Conservation (phyloP, 768 basidiomycete genomes). For the Lentinus brumalis region DNA sequence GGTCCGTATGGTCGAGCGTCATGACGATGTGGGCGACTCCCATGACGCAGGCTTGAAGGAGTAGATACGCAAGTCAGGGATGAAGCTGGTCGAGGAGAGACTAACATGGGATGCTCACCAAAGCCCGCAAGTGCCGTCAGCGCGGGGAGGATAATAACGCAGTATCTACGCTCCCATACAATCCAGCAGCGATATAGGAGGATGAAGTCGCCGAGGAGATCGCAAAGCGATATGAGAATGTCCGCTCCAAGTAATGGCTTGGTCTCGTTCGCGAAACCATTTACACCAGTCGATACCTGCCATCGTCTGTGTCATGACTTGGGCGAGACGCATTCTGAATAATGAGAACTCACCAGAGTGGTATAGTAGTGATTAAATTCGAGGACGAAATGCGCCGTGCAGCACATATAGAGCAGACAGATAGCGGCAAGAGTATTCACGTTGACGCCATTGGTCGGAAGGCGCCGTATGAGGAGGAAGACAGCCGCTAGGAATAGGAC, state of each 20-base stretch:
- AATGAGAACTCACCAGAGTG: constrained; percentile 32
- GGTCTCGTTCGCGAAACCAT: constrained; percentile 34
- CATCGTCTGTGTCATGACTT: too few species aligned
- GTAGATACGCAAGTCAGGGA: too few species aligned
- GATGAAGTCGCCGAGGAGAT: constrained; percentile 38
- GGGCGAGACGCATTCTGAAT: too few species aligned
- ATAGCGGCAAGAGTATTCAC: background rate
- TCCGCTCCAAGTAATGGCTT: constrained; percentile 33
- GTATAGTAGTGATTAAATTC: constrained; percentile 40
- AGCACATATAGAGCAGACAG: background rate
- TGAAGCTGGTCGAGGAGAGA: too few species aligned
- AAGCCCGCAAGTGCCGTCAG: constrained; percentile 36
- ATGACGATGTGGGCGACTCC: constrained; percentile 33
- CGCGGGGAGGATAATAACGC: constrained; percentile 36
- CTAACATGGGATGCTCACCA: constrained; percentile 27
- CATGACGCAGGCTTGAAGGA: constrained; percentile 29
- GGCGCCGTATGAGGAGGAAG: background rate
- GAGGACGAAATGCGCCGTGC: constrained; percentile 33
- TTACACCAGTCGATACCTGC: constrained; percentile 32
- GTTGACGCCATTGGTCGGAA: background rate
- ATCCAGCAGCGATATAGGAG: constrained; percentile 47
- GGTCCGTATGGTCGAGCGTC: constrained; percentile 29
- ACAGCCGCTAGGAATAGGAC: background rate
- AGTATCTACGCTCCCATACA: constrained; percentile 39
- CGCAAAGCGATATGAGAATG: constrained; percentile 37